These are phyloP conservation scores for Boletus patriciae DNA, from an alignment of 768 basidiomycete genomes.

Conservation along the genomic window DNA sequence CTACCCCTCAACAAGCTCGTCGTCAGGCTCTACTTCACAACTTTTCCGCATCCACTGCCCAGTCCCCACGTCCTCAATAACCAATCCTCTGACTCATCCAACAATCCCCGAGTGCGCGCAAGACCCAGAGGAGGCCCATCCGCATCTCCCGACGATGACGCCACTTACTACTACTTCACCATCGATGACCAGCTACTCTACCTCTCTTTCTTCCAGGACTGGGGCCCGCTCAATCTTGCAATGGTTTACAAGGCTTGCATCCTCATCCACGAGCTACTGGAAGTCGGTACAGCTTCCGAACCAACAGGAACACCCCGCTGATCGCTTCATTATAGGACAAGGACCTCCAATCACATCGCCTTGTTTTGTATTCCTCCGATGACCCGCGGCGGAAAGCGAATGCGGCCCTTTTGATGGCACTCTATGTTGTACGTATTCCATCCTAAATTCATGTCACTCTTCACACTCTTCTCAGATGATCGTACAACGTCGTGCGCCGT, in stretches of 20 bases:
- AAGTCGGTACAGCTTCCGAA: conserved; percentile 47
- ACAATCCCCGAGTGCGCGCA: conserved; percentile 62
- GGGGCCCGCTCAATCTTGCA: conserved; percentile 89
- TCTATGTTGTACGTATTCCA: conserved; percentile 74
- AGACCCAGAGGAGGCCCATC: conserved; percentile 59
- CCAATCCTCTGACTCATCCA: conserved; percentile 48
- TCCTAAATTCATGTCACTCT: conserved; percentile 9
- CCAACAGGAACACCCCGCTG: conserved; percentile 25
- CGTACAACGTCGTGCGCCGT: conserved; percentile 83
- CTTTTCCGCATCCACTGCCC: conserved; percentile 79
- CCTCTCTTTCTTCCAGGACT: conserved; percentile 92
- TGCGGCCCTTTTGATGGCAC: conserved; percentile 89
- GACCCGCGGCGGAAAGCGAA: conserved; percentile 90
- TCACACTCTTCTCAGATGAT: conserved; percentile 67
- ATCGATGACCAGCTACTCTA: conserved; percentile 92
- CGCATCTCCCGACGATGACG: conserved; percentile 69
- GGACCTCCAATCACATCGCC: conserved; percentile 65
- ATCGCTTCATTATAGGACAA: conserved; percentile 56
- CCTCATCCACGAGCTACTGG: conserved; percentile 83
- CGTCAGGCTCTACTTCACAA: conserved; percentile 80
- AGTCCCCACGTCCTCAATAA: conserved; percentile 63
- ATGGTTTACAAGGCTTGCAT: conserved; percentile 94
- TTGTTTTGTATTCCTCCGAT: conserved; percentile 86
- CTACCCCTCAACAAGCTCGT: conserved; percentile 1
- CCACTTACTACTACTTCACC: conserved; percentile 86